Conservation (phyloP, 805 yeast genomes). For the Kluyveromyces siamensis region DNA sequence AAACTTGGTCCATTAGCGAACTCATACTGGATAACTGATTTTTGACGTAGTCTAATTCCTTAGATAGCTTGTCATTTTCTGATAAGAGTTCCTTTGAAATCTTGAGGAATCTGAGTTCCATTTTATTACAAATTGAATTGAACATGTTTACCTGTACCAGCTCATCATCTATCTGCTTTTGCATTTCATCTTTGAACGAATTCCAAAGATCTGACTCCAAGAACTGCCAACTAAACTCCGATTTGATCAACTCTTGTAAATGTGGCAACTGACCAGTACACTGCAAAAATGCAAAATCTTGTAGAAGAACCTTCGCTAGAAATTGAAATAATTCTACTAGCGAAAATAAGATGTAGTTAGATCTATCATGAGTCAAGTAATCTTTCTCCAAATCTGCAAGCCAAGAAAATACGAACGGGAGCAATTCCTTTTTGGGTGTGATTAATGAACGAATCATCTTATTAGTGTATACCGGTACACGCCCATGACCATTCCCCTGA, state of each 20-base stretch:
- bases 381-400: conserved; percentile 21
- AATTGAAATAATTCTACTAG: conserved; percentile 27
- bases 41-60: conserved; percentile 22
- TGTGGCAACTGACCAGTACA: conserved; percentile 18
- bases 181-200: conserved; percentile 6
- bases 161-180: conserved; percentile 4
- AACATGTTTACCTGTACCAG: conserved; percentile 4
- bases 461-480: background rate
- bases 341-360: conserved; percentile 26
- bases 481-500: background rate
- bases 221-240: conserved; percentile 24
- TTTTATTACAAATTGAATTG: conserved; percentile 4
- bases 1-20: conserved; percentile 20
- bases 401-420: conserved; percentile 26
- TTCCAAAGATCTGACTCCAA: conserved; percentile 17
- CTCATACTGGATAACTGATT: conserved; percentile 19
- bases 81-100: conserved; percentile 22
- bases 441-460: conserved; percentile 8
- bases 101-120: conserved; percentile 12
- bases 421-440: conserved; percentile 18
- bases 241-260: conserved; percentile 20
- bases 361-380: conserved; percentile 19
- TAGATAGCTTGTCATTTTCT: conserved; percentile 24
- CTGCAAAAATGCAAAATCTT: conserved; percentile 23
- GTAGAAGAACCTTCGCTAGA: conserved; percentile 21